Conservation (phyloP, 176 grass and related monocot species). For the Canna indica region DNA sequence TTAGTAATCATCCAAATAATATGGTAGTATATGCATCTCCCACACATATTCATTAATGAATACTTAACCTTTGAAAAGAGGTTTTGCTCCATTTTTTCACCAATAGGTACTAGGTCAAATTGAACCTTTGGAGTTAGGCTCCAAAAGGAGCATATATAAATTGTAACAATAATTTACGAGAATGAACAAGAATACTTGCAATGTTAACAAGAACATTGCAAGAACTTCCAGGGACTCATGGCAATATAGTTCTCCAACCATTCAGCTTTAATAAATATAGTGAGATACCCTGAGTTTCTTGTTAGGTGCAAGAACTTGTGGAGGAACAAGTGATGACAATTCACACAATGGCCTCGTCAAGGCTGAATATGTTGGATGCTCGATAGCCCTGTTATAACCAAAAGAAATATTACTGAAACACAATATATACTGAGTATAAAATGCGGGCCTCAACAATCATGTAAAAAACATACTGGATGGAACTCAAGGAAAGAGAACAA, state of each 20-base stretch:
- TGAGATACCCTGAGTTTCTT: constrained; percentile 90
- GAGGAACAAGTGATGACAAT: constrained; percentile 92
- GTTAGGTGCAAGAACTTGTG: constrained; percentile 66
- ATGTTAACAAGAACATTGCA: background rate
- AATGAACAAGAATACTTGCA: background rate
- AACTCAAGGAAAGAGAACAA: constrained; percentile 9
- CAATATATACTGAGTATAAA: background rate
- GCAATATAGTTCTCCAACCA: background rate
- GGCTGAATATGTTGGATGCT: constrained; percentile 98
- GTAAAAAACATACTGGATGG: background rate
- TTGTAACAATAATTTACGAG: background rate
- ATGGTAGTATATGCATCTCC: background rate
- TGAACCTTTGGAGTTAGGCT: background rate
- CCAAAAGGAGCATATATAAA: background rate
- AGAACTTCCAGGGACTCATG: background rate
- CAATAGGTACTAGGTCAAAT: background rate
- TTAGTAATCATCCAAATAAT: background rate
- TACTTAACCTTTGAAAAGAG: too few relatives aligned
- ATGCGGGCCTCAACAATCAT: background rate
- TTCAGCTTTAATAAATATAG: constrained; percentile 7
- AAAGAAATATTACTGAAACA: constrained; percentile 5
- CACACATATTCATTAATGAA: background rate
- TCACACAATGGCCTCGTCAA: constrained; percentile 90
- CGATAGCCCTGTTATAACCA: constrained; percentile 80
- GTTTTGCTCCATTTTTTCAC: background rate